Evolutionary conservation across 106 monocot species (phyloP), one percentile per base, ranked within the genome.

Genomic region (Ottelia alismoides): DNA sequence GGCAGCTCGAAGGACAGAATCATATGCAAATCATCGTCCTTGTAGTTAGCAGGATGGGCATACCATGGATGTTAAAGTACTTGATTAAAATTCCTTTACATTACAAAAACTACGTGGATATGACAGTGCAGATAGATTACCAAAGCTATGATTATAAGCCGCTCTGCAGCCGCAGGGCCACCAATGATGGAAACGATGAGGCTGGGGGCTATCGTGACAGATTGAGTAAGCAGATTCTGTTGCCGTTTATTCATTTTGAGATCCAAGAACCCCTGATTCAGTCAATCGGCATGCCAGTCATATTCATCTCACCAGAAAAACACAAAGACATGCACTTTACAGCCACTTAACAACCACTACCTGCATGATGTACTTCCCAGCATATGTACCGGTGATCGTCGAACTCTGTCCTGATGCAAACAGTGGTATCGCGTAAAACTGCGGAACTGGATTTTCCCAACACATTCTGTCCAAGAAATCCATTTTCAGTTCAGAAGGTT

Each of bases 1-100:
- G 92, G 92, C 3, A 92, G 70, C 70, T 92, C 92, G 56, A 92
- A 92, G 16, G 85, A 92, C 2, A 92, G 73, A 26, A 92, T 82
- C 78, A 92, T 91, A 84, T 91, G 75, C 28, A 56, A 4, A 11
- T 27, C 53, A 25, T 12, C 3, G 2, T 9, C 12, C 2, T 9
- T 4, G 2, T 5, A 11, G 11, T 53, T 11, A 9, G 53, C 28
- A 2, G 28, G 53, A 53, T 6, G 16, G 21, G 28, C 27, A 53
- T 21, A 27, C n/a, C n/a, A n/a, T n/a, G n/a, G n/a, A n/a, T n/a
- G n/a, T n/a, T n/a, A n/a, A n/a, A n/a, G n/a, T n/a, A n/a, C n/a
- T n/a, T n/a, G n/a, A n/a, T n/a, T n/a, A n/a, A n/a, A n/a, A n/a
- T n/a, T n/a, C n/a, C n/a, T n/a, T n/a, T n/a, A n/a, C n/a, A n/a